A percentile compares a stretch with the other conserved stretches of the same genome.
Evolutionary conservation across 371 early-diverging fungal species (phyloP).

Genomic region (Actinomortierella ambigua): DNA sequence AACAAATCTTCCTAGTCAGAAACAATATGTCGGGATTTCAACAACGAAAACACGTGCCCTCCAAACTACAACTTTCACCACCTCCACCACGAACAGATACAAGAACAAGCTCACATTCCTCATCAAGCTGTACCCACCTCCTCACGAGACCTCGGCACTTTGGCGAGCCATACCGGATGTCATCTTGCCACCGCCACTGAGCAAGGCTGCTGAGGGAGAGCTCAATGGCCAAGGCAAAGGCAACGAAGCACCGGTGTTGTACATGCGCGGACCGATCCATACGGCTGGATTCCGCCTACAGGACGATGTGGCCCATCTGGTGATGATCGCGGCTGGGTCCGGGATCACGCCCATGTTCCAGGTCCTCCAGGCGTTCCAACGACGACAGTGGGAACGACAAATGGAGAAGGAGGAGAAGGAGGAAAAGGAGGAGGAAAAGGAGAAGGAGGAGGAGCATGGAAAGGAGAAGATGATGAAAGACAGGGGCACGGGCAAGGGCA

Average conservation of each 20-base stretch:
- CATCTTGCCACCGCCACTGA: neutral
- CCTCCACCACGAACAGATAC: no score
- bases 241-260: conserved; percentile 9
- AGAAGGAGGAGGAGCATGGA: neutral
- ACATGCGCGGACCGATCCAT: conserved; percentile 36
- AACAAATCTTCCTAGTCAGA: no score
- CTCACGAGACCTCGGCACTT: conserved; percentile 33
- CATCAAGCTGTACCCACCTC: conserved; percentile 34
- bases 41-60: no score
- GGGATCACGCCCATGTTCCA: conserved; percentile 46
- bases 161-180: conserved; percentile 18
- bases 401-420: neutral
- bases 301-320: conserved; percentile 9
- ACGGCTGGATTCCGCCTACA: conserved; percentile 9
- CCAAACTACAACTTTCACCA: neutral
- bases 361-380: conserved; percentile 16
- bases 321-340: conserved; percentile 43
- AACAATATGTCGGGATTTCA: no score
- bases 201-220: neutral
- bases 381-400: neutral
- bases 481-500: no score
- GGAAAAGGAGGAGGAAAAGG: conserved; percentile 4
- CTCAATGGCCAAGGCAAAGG: neutral
- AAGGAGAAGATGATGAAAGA: no score
- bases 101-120: conserved; percentile 26